Percentiles rank a stretch among this genome's conserved stretches.
phyloP scores from a whole-genome alignment of 2,329 filamentous ascomycete species.

The Exophiala mesophila region DNA sequence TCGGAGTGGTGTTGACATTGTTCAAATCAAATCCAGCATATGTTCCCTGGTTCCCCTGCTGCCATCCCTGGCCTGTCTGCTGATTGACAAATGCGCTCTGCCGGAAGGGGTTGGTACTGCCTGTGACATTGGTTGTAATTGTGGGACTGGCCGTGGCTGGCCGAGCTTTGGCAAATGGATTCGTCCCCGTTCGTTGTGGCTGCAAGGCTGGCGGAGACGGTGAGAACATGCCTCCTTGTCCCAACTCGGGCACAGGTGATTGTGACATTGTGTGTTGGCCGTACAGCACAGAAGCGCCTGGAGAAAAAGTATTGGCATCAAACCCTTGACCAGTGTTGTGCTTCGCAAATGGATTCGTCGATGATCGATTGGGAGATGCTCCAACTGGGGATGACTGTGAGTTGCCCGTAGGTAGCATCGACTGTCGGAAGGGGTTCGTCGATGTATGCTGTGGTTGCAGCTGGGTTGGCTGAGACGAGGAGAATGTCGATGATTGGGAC shows the following conservation, averaged over 20 bases:
- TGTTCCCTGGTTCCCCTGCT: constrained; percentile 70
- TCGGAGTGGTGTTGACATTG: constrained; percentile 68
- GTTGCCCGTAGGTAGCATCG: constrained; percentile 61
- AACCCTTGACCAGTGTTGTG: constrained; percentile 32
- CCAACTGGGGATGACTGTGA: constrained; percentile 41
- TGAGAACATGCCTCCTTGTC: constrained; percentile 25
- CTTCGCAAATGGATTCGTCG: constrained; percentile 85
- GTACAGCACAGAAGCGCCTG: constrained; percentile 31
- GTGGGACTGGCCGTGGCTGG: constrained; percentile 41
- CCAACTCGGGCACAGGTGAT: neutral
- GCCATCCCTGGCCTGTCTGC: constrained; percentile 82
- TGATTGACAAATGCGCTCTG: constrained; percentile 89
- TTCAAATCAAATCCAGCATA: constrained; percentile 71
- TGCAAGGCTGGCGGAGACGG: constrained; percentile 40
- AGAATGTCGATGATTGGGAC: constrained; percentile 38
- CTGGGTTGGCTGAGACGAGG: constrained; percentile 32
- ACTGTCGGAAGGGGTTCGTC: constrained; percentile 92
- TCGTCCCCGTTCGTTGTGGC: constrained; percentile 63
- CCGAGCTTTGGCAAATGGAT: constrained; percentile 61
- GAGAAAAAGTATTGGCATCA: constrained; percentile 31
- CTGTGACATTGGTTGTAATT: constrained; percentile 71
- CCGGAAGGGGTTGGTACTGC: constrained; percentile 90
- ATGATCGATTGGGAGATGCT: constrained; percentile 52
- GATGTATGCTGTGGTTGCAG: constrained; percentile 51
- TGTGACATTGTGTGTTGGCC: constrained; percentile 20